A percentile compares a stretch with the other conserved stretches of the same genome.
Conservation (phyloP, 768 basidiomycete species). For the Auriscalpium microsporum region DNA sequence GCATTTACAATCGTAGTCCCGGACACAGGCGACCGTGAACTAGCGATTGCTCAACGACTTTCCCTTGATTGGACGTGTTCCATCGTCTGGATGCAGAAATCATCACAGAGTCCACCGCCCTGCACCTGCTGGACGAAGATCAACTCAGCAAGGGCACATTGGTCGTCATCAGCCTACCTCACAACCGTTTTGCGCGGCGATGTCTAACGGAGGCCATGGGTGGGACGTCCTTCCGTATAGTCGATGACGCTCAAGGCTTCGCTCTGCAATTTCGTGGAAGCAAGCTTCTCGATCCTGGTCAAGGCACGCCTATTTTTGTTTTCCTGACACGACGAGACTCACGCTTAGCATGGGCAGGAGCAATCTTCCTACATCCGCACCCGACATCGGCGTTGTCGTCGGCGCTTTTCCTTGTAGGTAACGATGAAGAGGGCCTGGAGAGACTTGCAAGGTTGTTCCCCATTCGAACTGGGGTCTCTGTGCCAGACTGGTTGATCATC, state of each 20-base stretch:
- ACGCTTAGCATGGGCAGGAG: slow-evolving; percentile 23
- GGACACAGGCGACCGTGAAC: slow-evolving; percentile 22
- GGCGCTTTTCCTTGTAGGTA: slow-evolving; percentile 52
- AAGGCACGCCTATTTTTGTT: slow-evolving; percentile 12
- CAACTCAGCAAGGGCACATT: slow-evolving; percentile 39
- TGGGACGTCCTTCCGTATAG: slow-evolving; percentile 10
- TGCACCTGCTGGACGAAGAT: slow-evolving; percentile 12
- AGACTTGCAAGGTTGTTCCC: slow-evolving; percentile 68
- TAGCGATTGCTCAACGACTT: slow-evolving; percentile 54
- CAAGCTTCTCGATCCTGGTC: neutral
- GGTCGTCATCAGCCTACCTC: slow-evolving; percentile 43
- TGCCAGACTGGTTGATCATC: slow-evolving; percentile 73
- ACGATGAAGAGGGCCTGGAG: slow-evolving; percentile 53
- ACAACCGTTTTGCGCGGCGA: slow-evolving; percentile 16
- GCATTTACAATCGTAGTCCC: slow-evolving; percentile 52
- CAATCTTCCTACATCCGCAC: slow-evolving; percentile 65
- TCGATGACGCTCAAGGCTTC: neutral
- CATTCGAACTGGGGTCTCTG: slow-evolving; percentile 68
- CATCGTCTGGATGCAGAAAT: slow-evolving; percentile 66
- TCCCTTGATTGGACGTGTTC: slow-evolving; percentile 60
- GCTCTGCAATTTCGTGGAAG: slow-evolving; percentile 6
- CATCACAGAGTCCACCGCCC: slow-evolving; percentile 33
- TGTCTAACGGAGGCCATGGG: slow-evolving; percentile 12
- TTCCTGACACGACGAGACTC: neutral
- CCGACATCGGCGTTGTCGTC: slow-evolving; percentile 28